A percentile compares a stretch with the other conserved stretches of the same genome.
Conservation (phyloP, 805 yeast species). For the Spathaspora gorwiae region DNA sequence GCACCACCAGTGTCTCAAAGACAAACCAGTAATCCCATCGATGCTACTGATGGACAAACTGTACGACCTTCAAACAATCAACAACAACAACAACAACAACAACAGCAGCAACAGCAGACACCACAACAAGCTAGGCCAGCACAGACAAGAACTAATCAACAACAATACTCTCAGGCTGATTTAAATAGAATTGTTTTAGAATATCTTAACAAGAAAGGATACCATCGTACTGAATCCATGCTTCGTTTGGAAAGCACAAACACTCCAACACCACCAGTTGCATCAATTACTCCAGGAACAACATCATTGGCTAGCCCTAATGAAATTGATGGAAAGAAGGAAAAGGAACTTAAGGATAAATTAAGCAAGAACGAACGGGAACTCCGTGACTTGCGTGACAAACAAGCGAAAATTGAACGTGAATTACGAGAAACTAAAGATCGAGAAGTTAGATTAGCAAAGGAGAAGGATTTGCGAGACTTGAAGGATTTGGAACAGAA, state of each 20-base stretch:
- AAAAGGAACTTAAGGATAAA: slow-evolving; percentile 24
- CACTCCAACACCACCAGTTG: slow-evolving; percentile 47
- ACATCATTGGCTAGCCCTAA: slow-evolving; percentile 30
- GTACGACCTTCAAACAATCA: neutral
- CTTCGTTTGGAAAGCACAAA: slow-evolving; percentile 79
- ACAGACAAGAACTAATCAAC: slow-evolving; percentile 23
- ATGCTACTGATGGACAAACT: neutral
- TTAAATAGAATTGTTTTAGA: slow-evolving; percentile 89
- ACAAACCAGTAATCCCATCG: neutral
- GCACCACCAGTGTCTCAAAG: neutral
- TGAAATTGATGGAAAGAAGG: slow-evolving; percentile 20
- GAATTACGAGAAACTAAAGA: slow-evolving; percentile 38
- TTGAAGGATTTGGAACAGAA: slow-evolving; percentile 40
- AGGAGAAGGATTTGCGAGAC: slow-evolving; percentile 37
- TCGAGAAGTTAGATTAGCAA: slow-evolving; percentile 30
- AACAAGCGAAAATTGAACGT: slow-evolving; percentile 28
- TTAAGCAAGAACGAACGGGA: slow-evolving; percentile 27
- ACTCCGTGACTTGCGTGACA: slow-evolving; percentile 31
- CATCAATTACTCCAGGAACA: slow-evolving; percentile 46
- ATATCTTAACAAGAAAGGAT: slow-evolving; percentile 89
- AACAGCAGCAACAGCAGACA: slow-evolving; percentile 2
- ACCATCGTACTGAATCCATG: slow-evolving; percentile 90
- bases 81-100: slow-evolving; percentile 2
- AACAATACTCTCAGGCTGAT: slow-evolving; percentile 74
- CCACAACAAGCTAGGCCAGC: slow-evolving; percentile 5